Evolutionary conservation across 2,329 filamentous ascomycete species (phyloP).

Genomic region (Chaetomiaceae sp.): DNA sequence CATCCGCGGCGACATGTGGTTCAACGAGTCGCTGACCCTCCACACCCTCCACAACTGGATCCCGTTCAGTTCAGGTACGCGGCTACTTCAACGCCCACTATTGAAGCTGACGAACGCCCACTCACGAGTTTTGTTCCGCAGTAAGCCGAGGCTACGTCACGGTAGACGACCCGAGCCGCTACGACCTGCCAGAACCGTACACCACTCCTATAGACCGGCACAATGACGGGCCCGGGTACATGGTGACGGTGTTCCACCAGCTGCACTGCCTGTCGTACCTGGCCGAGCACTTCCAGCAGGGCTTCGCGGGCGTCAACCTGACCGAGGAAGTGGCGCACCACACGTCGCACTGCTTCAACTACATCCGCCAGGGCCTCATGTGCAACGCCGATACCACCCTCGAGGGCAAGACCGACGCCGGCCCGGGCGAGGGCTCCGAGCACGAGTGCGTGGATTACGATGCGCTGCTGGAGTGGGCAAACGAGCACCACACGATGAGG

Average conservation of each 20-base stretch:
- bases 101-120: not conserved
- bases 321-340: slow-evolving; percentile 32
- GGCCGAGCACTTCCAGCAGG: slow-evolving; percentile 31
- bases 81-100: slow-evolving; percentile 17
- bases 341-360: slow-evolving; percentile 35
- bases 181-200: slow-evolving; percentile 29
- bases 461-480: slow-evolving; percentile 31
- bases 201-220: slow-evolving; percentile 27
- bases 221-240: slow-evolving; percentile 32
- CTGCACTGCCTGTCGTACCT: slow-evolving; percentile 35
- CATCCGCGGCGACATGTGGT: slow-evolving; percentile 32
- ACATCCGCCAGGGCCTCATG: slow-evolving; percentile 33
- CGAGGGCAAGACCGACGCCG: slow-evolving; percentile 32
- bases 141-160: slow-evolving; percentile 31
- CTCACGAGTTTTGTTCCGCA: slow-evolving; percentile 9
- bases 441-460: slow-evolving; percentile 33
- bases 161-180: slow-evolving; percentile 25
- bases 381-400: slow-evolving; percentile 34
- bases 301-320: slow-evolving; percentile 29
- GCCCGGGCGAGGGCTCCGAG: slow-evolving; percentile 33
- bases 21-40: slow-evolving; percentile 28
- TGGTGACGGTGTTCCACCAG: slow-evolving; percentile 36
- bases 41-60: slow-evolving; percentile 33
- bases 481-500: slow-evolving; percentile 27
- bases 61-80: slow-evolving; percentile 26